phyloP scores from a whole-genome alignment of 805 yeast genomes.

The Candida awuae region DNA sequence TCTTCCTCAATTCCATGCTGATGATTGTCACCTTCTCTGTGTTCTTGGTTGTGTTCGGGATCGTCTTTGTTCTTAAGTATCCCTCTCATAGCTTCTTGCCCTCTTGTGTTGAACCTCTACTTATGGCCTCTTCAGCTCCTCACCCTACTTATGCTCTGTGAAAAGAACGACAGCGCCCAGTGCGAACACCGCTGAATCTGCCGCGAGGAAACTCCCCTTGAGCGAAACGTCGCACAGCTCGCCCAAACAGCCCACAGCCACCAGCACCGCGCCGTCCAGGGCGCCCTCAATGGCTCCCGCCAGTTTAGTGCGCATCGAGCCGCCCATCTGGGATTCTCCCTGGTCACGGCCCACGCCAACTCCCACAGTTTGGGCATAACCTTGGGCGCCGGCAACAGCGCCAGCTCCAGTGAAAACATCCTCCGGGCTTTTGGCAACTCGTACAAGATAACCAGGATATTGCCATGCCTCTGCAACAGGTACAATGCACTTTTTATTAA shows the following conservation, averaged over 20 bases:
- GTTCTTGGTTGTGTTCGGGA: conserved; percentile 20
- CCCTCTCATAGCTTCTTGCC: conserved; percentile 22
- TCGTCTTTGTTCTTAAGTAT: conserved; percentile 26
- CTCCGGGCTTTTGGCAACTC: conserved; percentile 55
- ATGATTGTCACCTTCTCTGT: too few relatives aligned
- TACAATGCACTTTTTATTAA: conserved; percentile 52
- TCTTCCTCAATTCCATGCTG: conserved; percentile 27
- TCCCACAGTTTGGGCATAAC: conserved; percentile 62
- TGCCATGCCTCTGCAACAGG: conserved; percentile 68
- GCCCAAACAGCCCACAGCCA: background rate
- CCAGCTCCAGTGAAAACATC: conserved; percentile 65
- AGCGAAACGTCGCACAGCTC: background rate
- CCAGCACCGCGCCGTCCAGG: background rate
- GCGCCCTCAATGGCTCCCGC: background rate
- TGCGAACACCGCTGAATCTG: too few relatives aligned
- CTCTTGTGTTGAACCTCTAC: background rate
- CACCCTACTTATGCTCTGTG: too few relatives aligned
- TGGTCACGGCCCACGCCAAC: conserved; percentile 66
- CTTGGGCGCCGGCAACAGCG: conserved; percentile 37
- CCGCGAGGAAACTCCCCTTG: background rate
- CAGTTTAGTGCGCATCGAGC: background rate
- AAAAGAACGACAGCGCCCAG: too few relatives aligned
- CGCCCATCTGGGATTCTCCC: conserved; percentile 29
- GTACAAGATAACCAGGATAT: conserved; percentile 65
- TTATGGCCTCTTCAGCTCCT: background rate